Evolutionary conservation across 2,329 filamentous ascomycete species (phyloP).

Genomic region (Colletotrichum phormii): DNA sequence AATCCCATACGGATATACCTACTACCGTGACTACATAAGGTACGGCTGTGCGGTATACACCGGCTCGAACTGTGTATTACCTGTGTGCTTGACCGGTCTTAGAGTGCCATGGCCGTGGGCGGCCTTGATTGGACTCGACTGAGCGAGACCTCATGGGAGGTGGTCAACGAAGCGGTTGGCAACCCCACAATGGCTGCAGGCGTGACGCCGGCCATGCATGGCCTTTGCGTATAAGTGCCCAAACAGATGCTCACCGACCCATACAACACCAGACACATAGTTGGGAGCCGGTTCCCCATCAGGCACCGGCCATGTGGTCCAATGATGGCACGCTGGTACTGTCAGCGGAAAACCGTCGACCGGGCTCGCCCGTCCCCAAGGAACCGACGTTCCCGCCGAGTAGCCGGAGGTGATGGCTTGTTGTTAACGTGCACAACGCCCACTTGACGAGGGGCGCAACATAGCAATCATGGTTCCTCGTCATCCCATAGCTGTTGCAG

Average conservation of each 20-base stretch:
- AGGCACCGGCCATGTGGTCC: conserved; percentile 38
- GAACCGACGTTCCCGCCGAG: conserved; percentile 29
- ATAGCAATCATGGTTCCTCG: conserved; percentile 1
- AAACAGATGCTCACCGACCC: conserved; percentile 34
- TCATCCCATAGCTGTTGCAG: background rate
- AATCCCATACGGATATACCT: background rate
- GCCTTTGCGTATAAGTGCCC: conserved; percentile 35
- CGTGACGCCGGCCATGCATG: conserved; percentile 37
- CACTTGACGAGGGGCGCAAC: background rate
- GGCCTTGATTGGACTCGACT: conserved; percentile 10
- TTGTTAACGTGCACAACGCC: conserved; percentile 31
- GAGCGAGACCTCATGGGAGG: conserved; percentile 23
- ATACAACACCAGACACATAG: conserved; percentile 40
- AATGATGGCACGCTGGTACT: conserved; percentile 20
- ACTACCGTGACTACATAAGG: background rate
- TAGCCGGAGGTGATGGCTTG: conserved; percentile 17
- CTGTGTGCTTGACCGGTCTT: conserved; percentile 22
- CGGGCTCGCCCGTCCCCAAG: conserved; percentile 12
- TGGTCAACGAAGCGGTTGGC: conserved; percentile 14
- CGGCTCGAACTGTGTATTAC: background rate
- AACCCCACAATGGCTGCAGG: conserved; percentile 36
- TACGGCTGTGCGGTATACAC: background rate
- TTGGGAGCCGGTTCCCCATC: conserved; percentile 33
- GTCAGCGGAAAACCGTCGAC: conserved; percentile 28
- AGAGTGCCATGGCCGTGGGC: background rate